phyloP scores from a whole-genome alignment of 73 alveolate genomes.

The Paramecium sexaurelia region DNA sequence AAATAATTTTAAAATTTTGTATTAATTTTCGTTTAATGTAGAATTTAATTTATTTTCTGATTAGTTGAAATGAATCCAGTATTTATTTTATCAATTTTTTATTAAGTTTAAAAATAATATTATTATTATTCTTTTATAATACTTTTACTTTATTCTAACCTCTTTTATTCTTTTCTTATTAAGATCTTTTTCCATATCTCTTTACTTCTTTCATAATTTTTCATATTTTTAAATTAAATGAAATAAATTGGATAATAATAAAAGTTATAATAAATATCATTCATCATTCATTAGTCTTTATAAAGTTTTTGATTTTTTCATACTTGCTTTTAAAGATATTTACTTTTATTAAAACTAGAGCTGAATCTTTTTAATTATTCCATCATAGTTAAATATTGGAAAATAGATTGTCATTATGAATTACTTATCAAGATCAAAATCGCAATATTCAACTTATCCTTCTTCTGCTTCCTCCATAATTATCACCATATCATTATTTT shows the following conservation, averaged over 20 bases:
- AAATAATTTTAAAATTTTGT: too few species aligned
- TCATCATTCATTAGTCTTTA: neutral
- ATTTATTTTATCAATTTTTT: too few species aligned
- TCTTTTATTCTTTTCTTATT: too few species aligned
- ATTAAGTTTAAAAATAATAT: too few species aligned
- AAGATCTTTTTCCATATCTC: too few species aligned
- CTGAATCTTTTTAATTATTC: neutral
- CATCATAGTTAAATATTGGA: neutral
- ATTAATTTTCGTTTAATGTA: too few species aligned
- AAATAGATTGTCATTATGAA: neutral
- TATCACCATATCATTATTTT: slow-evolving; percentile 4
- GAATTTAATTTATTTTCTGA: too few species aligned
- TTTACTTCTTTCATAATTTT: too few species aligned
- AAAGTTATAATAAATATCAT: neutral
- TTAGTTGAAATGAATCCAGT: too few species aligned
- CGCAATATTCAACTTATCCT: neutral
- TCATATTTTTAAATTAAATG: too few species aligned
- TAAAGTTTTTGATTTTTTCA: neutral
- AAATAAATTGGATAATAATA: neutral
- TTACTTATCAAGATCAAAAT: slow-evolving; percentile 22
- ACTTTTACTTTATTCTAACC: too few species aligned
- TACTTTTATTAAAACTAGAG: neutral
- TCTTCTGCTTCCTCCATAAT: slow-evolving; percentile 39
- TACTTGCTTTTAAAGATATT: slow-evolving; percentile 10
- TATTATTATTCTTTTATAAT: too few species aligned